These are phyloP conservation scores for Sporothrix luriei DNA, from an alignment of 2,329 filamentous ascomycete genomes.

Conservation along the genomic window DNA sequence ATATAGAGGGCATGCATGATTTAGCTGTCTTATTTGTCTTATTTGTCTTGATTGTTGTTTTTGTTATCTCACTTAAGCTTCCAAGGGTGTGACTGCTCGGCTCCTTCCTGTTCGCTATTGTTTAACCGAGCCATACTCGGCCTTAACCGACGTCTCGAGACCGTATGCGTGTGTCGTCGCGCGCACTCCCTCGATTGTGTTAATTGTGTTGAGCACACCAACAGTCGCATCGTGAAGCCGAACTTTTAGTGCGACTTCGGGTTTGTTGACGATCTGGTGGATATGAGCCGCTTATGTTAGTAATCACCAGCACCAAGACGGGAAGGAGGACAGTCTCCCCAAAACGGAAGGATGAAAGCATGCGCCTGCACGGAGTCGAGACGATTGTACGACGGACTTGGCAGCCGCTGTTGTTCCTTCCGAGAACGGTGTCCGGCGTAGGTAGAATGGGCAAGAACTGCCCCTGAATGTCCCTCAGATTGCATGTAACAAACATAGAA, in stretches of 20 bases:
- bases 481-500: neutral
- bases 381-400: neutral
- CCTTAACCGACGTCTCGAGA: constrained; percentile 55
- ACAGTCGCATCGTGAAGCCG: constrained; percentile 53
- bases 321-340: neutral
- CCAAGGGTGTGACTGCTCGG: neutral
- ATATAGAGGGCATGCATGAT: constrained; percentile 2
- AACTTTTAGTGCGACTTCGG: constrained; percentile 55
- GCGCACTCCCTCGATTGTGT: constrained; percentile 45
- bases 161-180: constrained; percentile 55
- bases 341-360: neutral
- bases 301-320: neutral
- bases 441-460: neutral
- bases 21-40: neutral
- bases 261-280: constrained; percentile 45
- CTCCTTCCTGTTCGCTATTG: no score
- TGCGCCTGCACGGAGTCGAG: neutral
- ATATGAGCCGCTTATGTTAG: no score
- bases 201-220: constrained; percentile 47
- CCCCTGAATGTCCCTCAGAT: neutral
- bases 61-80: neutral
- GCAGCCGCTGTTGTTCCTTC: neutral
- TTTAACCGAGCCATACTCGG: constrained; percentile 32
- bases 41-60: no score
- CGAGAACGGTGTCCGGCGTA: neutral